phyloP scores from a whole-genome alignment of 495 filamentous ascomycete genomes.

The Daldinia childiae region DNA sequence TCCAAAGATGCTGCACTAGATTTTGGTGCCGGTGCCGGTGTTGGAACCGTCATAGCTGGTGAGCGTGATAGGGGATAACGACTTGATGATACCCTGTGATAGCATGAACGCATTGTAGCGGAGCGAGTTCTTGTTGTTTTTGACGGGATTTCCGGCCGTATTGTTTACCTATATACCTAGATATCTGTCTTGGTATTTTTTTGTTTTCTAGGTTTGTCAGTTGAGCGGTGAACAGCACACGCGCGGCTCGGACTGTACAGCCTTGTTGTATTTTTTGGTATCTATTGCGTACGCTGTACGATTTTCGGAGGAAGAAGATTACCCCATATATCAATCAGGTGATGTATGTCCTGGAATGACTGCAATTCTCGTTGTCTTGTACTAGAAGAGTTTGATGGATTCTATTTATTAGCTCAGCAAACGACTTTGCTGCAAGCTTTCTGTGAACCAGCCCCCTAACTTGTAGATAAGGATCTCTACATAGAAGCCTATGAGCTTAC shows the following conservation, averaged over 20 bases:
- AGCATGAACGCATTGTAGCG: constrained; percentile 22
- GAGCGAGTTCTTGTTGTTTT: constrained; percentile 20
- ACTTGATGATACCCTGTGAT: constrained; percentile 25
- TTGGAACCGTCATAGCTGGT: background rate
- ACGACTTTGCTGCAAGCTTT: background rate
- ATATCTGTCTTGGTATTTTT: constrained; percentile 10
- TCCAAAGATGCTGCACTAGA: background rate
- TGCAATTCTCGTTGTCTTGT: background rate
- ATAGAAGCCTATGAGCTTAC: no score
- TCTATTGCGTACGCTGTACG: constrained; percentile 6
- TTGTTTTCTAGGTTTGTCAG: constrained; percentile 9
- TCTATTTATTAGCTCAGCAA: background rate
- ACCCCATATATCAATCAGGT: constrained; percentile 16
- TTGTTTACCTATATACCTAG: constrained; percentile 17
- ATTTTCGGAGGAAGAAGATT: constrained; percentile 4
- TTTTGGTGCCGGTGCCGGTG: background rate
- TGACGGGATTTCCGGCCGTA: background rate
- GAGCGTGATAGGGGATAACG: constrained; percentile 9
- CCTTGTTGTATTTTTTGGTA: constrained; percentile 23
- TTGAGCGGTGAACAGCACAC: background rate
- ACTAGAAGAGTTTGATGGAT: background rate
- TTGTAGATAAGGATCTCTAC: no score
- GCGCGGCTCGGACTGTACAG: constrained; percentile 1
- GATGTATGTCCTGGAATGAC: constrained; percentile 3
- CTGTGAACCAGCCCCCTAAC: background rate